Evolutionary conservation across 2,329 filamentous ascomycete genomes (phyloP), one percentile per base, ranked within the genome.

Genomic region (Ophiocordyceps australis): DNA sequence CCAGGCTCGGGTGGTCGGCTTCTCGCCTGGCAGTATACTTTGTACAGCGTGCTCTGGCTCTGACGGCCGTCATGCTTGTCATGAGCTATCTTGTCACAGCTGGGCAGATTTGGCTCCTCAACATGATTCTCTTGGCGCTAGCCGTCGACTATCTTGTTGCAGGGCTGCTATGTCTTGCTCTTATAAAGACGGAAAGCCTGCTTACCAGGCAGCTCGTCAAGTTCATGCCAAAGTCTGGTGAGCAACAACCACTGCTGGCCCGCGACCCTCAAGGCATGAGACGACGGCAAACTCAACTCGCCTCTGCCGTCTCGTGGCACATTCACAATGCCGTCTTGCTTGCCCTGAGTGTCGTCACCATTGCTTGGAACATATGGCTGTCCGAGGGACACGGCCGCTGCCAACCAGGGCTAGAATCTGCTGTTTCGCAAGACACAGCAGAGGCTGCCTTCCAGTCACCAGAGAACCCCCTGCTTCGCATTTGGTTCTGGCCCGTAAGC

Each of bases 331-430:
- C 27, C 3, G 8, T 49, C 8, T 39, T 60, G 5, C 26, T 50
- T 4, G 34, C 33, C 2, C 30, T 58, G 9, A 39, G 39, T 6
- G 18, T 45, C 2, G 33, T 57, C 5, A 45, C 55, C 3, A 57
- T 58, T 13, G 55, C 45, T 39, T 60, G 55, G 55, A 60, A 60
- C 28, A 43, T 54, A 14, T 58, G 55, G 55, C 37, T 59, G 2
- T 57, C 55, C 3, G 47, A 47, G 0, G 46, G 42, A 10, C 38
- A 45, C 20, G 55, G 52, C 14, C 41, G 47, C 31, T 59, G 56
- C 27, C 27, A 34, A 5, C n/a, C n/a, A n/a, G n/a, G n/a, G n/a
- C n/a, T n/a, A n/a, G n/a, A n/a, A n/a, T n/a, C n/a, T n/a, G n/a
- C n/a, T n/a, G n/a, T n/a, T n/a, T n/a, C n/a, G n/a, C 13, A 22